These are phyloP conservation scores for Alternaria gansuensis DNA, from an alignment of 2,329 filamentous ascomycete genomes.

Conservation along the genomic window DNA sequence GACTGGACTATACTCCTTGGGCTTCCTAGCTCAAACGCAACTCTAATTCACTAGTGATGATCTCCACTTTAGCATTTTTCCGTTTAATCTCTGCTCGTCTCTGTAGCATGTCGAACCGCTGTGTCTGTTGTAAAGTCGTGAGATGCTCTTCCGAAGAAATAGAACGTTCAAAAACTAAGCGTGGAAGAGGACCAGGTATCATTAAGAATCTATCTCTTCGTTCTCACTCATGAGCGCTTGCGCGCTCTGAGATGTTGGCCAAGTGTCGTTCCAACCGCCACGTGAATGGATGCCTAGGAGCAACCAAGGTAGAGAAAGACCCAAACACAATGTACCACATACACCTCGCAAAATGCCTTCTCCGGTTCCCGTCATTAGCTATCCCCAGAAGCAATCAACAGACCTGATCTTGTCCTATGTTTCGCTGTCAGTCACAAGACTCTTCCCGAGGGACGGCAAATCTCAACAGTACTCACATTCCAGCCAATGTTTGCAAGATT, in stretches of 20 bases:
- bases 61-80: too few relatives aligned
- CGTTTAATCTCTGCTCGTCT: too few relatives aligned
- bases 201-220: background rate
- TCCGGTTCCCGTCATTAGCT: background rate
- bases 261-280: background rate
- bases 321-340: background rate
- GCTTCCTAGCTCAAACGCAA: background rate
- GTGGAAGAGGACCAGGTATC: background rate
- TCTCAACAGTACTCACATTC: background rate
- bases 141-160: background rate
- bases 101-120: too few relatives aligned
- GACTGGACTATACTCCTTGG: too few relatives aligned
- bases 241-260: background rate
- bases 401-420: conserved; percentile 1
- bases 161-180: background rate
- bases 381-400: background rate
- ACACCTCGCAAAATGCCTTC: background rate
- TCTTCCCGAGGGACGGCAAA: background rate
- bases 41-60: background rate
- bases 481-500: background rate
- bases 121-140: too few relatives aligned
- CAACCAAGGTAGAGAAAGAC: background rate
- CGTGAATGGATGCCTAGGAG: background rate
- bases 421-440: background rate
- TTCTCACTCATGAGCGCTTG: background rate